Conservation (phyloP, 2,329 filamentous ascomycete genomes). For the Ophiostoma sp. region DNA sequence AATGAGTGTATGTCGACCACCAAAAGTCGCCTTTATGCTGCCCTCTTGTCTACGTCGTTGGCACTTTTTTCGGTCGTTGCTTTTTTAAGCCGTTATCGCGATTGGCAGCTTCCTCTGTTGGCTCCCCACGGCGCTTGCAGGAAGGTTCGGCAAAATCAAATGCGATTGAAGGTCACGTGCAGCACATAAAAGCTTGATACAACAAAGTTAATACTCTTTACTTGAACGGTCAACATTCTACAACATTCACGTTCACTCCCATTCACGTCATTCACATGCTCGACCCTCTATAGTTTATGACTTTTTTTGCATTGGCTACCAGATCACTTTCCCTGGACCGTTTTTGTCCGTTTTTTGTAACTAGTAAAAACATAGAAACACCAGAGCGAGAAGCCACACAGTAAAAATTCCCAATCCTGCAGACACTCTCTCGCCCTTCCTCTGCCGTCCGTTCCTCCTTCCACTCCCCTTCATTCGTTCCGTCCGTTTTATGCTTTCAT, state of each 20-base stretch:
- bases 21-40: background rate
- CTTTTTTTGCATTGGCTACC: conserved; percentile 26
- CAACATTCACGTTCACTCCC: background rate
- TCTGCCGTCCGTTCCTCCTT: conserved; percentile 11
- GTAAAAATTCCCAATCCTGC: conserved; percentile 15
- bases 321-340: conserved; percentile 24
- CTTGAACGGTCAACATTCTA: background rate
- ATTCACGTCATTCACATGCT: background rate
- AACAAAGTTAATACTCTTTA: background rate
- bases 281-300: conserved; percentile 4
- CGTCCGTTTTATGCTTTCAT: background rate
- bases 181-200: background rate
- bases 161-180: conserved; percentile 11
- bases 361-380: conserved; percentile 23
- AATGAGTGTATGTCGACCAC: background rate
- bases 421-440: background rate
- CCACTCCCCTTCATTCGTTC: background rate
- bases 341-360: conserved; percentile 22
- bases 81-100: conserved; percentile 18
- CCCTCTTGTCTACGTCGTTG: background rate
- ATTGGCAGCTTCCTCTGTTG: conserved; percentile 9
- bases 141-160: background rate
- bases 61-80: conserved; percentile 3
- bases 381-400: conserved; percentile 20
- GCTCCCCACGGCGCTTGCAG: background rate